Evolutionary conservation across 1,284 basidiomycete genomes (phyloP).

Genomic region (Sporisorium exsertum): DNA sequence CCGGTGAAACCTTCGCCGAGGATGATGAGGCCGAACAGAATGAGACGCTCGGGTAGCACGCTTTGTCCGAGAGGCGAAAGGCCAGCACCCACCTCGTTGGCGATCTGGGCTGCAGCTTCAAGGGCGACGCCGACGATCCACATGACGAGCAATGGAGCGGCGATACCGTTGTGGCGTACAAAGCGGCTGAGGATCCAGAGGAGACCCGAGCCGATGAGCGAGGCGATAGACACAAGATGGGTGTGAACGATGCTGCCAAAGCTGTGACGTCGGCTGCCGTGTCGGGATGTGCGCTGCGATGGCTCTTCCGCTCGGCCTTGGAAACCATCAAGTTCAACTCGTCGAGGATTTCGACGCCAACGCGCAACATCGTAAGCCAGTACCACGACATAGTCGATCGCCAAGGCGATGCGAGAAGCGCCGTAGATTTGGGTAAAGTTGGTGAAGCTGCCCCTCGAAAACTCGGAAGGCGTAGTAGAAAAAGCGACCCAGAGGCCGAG

Average conservation of each 20-base stretch:
- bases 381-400: slow-evolving; percentile 22
- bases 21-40: slow-evolving; percentile 46
- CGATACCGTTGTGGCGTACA: slow-evolving; percentile 14
- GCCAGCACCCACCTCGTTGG: slow-evolving; percentile 27
- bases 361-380: slow-evolving; percentile 12
- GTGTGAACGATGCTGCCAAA: slow-evolving; percentile 7
- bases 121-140: slow-evolving; percentile 41
- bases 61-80: slow-evolving; percentile 25
- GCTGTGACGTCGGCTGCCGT: background rate
- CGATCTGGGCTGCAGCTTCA: slow-evolving; percentile 28
- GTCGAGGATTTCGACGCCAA: slow-evolving; percentile 5
- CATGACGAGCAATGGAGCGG: slow-evolving; percentile 34
- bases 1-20: slow-evolving; percentile 51
- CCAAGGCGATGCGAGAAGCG: slow-evolving; percentile 29
- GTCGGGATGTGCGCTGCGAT: background rate
- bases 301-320: background rate
- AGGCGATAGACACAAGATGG: slow-evolving; percentile 29
- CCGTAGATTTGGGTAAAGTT: slow-evolving; percentile 50
- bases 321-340: background rate
- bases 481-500: slow-evolving; percentile 49
- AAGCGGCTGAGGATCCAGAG: slow-evolving; percentile 46
- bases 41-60: slow-evolving; percentile 37
- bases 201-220: slow-evolving; percentile 25
- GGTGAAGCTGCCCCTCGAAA: slow-evolving; percentile 37
- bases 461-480: slow-evolving; percentile 49